phyloP scores from a whole-genome alignment of 2,329 filamentous ascomycete species.

The Exophiala bonariae region DNA sequence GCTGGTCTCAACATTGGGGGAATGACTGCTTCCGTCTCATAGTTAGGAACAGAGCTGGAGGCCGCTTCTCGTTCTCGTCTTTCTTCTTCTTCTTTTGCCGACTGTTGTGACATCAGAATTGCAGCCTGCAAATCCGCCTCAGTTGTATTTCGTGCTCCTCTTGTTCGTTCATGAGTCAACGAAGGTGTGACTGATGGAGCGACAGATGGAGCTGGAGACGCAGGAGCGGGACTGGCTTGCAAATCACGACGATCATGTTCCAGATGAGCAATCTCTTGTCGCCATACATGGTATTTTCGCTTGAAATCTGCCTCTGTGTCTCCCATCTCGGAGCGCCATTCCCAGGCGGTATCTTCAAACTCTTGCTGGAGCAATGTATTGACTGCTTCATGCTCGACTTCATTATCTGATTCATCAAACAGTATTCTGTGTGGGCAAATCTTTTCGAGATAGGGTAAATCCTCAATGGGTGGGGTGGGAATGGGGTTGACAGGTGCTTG shows the following conservation, averaged over 20 bases:
- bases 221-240: constrained; percentile 37
- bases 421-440: constrained; percentile 46
- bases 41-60: constrained; percentile 45
- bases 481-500: constrained; percentile 28
- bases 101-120: constrained; percentile 48
- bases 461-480: constrained; percentile 40
- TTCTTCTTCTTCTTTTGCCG: constrained; percentile 48
- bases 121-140: constrained; percentile 52
- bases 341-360: constrained; percentile 40
- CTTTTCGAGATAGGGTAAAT: constrained; percentile 45
- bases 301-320: constrained; percentile 42
- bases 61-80: constrained; percentile 42
- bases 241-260: constrained; percentile 41
- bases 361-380: constrained; percentile 39
- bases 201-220: constrained; percentile 33
- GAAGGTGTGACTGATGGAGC: constrained; percentile 32
- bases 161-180: constrained; percentile 38
- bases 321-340: constrained; percentile 40
- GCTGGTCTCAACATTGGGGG: constrained; percentile 47
- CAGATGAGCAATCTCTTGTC: constrained; percentile 41
- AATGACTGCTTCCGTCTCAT: constrained; percentile 46
- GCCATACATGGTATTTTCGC: constrained; percentile 46
- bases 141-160: constrained; percentile 49
- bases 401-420: constrained; percentile 46
- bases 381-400: constrained; percentile 39